Conservation (phyloP, 2,329 filamentous ascomycete species). For the Sarocladium brachiariae region DNA sequence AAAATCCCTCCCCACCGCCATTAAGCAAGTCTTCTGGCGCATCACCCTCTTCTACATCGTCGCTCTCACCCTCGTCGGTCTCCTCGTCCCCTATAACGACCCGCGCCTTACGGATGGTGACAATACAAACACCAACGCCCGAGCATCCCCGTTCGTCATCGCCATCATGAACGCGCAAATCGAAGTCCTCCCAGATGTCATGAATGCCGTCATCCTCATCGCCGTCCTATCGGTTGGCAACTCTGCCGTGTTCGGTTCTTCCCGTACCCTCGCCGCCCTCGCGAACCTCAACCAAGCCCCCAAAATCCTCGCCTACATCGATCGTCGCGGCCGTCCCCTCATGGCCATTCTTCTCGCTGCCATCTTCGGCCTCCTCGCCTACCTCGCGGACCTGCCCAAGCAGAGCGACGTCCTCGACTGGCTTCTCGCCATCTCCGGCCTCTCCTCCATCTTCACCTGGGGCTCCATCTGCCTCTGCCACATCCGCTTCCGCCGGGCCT, state of each 20-base stretch:
- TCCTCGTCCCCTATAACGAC: conserved; percentile 72
- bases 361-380: conserved; percentile 65
- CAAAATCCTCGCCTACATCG: conserved; percentile 69
- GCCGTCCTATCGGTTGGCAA: conserved; percentile 89
- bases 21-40: conserved; percentile 94
- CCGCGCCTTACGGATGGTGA: conserved; percentile 48
- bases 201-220: conserved; percentile 93
- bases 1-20: conserved; percentile 75
- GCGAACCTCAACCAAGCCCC: conserved; percentile 85
- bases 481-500: conserved; percentile 84
- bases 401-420: conserved; percentile 65
- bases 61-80: conserved; percentile 70
- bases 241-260: conserved; percentile 85
- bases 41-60: conserved; percentile 88
- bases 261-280: conserved; percentile 80
- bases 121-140: conserved; percentile 52
- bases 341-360: conserved; percentile 64
- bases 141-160: conserved; percentile 87
- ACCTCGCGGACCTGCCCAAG: conserved; percentile 59
- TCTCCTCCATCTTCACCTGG: conserved; percentile 75
- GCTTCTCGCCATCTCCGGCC: conserved; percentile 68
- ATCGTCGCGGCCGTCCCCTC: conserved; percentile 73
- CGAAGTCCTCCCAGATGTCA: conserved; percentile 71
- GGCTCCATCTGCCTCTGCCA: conserved; percentile 81
- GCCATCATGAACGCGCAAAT: conserved; percentile 83